A percentile compares a stretch with the other conserved stretches of the same genome.
Evolutionary conservation across 768 basidiomycete genomes (phyloP).

Genomic region (Termitomyces sp.): DNA sequence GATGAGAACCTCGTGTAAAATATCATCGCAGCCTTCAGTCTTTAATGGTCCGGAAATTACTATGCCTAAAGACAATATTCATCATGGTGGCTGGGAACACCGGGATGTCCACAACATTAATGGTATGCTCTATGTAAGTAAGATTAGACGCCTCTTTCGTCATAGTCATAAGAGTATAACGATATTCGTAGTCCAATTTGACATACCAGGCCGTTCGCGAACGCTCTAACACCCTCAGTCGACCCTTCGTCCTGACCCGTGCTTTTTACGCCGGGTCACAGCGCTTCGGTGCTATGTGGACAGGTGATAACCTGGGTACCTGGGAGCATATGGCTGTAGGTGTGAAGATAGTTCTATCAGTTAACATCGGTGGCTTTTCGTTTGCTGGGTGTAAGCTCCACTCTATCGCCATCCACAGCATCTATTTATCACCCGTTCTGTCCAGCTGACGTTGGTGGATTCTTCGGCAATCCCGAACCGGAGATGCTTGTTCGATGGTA

Average conservation of each 20-base stretch:
- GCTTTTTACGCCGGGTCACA: constrained; percentile 96
- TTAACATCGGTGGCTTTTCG: constrained; percentile 84
- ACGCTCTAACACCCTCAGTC: constrained; percentile 67
- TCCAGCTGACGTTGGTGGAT: constrained; percentile 94
- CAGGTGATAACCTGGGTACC: constrained; percentile 90
- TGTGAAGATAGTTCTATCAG: constrained; percentile 87
- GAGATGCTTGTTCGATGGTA: constrained; percentile 99
- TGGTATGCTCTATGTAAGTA: constrained; percentile 83
- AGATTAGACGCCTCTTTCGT: background rate
- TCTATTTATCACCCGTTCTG: background rate
- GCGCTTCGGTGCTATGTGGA: constrained; percentile 97
- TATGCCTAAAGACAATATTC: constrained; percentile 62
- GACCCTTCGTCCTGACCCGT: constrained; percentile 95
- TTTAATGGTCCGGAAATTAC: constrained; percentile 98
- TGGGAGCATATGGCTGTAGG: constrained; percentile 98
- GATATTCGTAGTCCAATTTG: constrained; percentile 60
- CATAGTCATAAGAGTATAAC: background rate
- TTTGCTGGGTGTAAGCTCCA: constrained; percentile 78
- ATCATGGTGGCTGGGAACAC: constrained; percentile 96
- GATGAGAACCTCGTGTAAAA: constrained; percentile 10
- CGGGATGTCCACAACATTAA: constrained; percentile 97
- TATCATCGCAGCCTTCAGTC: constrained; percentile 70
- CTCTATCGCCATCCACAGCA: background rate
- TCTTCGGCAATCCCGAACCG: constrained; percentile 93
- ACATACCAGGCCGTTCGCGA: constrained; percentile 75